These are phyloP conservation scores for Fusarium bactridioides DNA, from an alignment of 2,329 filamentous ascomycete species.

Conservation along the genomic window DNA sequence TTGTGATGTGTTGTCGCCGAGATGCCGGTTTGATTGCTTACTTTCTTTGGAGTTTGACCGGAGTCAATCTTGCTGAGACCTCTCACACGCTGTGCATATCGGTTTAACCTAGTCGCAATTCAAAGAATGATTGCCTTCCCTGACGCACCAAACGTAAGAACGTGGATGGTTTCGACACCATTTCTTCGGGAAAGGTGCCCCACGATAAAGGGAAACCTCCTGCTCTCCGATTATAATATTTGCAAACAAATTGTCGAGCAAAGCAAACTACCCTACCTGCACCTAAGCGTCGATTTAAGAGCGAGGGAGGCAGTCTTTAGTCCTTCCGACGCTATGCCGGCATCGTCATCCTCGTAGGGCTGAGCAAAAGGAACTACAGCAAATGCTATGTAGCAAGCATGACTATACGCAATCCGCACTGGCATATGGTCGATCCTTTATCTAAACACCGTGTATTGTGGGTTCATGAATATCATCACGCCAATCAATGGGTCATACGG, in stretches of 20 bases:
- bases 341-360: not conserved
- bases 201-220: not conserved
- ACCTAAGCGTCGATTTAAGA: not conserved
- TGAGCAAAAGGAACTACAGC: not conserved
- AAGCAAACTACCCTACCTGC: not conserved
- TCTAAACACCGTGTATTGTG: not conserved
- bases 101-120: conserved; percentile 4
- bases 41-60: not conserved
- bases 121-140: no score
- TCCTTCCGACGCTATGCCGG: not conserved
- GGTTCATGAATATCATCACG: no score
- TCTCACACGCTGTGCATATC: not conserved
- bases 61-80: not conserved
- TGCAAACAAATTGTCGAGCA: not conserved
- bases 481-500: no score
- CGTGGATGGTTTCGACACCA: conserved; percentile 11
- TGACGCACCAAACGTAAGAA: not conserved
- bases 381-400: not conserved
- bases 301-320: not conserved
- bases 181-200: conserved; percentile 5
- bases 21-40: not conserved
- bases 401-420: not conserved
- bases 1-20: not conserved
- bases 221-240: not conserved
- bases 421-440: not conserved